Evolutionary conservation across 148 eudicot species (phyloP), one percentile per base, ranked within the genome.

Genomic region (Nepenthes mirabilis): DNA sequence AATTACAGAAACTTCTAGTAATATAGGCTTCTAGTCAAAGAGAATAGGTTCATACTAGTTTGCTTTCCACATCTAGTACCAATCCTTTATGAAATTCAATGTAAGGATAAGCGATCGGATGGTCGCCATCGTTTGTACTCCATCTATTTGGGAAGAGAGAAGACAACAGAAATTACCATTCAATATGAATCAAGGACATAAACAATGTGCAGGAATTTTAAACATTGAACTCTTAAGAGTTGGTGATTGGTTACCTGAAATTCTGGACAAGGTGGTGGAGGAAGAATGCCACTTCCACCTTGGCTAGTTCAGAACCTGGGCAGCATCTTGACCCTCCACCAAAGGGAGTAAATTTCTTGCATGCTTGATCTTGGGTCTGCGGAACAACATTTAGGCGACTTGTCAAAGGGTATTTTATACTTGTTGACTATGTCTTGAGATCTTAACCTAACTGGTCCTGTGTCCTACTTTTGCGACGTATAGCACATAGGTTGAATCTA

Each of bases 281-380:
- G 76, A 83, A 83, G 70, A 83, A 83, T 11, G 88, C 82, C 40
- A 79, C 75, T 67, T 83, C 88, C 23, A 83, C 76, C 68, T 77
- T 80, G 8, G 78, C 88, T 57, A 83, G 79, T 62, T 83, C 88
- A 49, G 78, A 83, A 11, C 88, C 88, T 0, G 88, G 88, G 68
- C 88, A 83, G 65, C 77, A 79, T 23, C 88, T 77, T 48, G 82
- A 63, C 14, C 88, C 88, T 60, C 88, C 88, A 47, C 88, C 88
- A 61, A 80, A 83, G 2, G 88, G 82, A 14, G 70, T 71, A 61
- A 83, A 80, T 52, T 75, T 83, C 76, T 83, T 83, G 73, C 85
- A 65, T 11, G 67, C 63, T 58, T 80, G 80, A 58, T 83, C 84
- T 57, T 80, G 68, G 9, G 9, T 68, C 80, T 77, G 61, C 14